Base-by-base conservation (phyloP, 1,284 basidiomycete species). In the Leucoagaricus sp. region DNA sequence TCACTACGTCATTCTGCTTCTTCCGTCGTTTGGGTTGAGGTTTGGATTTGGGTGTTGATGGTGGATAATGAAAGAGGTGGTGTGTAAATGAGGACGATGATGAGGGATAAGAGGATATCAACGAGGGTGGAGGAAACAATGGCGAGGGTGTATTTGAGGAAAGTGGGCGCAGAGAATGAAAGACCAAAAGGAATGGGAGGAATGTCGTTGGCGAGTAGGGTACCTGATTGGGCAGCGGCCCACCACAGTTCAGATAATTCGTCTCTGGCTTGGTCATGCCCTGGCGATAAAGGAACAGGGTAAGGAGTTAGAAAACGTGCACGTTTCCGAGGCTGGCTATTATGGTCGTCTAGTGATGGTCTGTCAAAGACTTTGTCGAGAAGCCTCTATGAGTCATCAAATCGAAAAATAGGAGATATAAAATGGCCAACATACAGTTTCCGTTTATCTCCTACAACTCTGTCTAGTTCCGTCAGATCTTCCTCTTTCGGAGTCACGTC, bases 161-260 rank as follows among this genome's bases (percentile, higher is more conserved):
- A 8, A 23, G 26, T 8, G 12, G 33, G 4, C 58, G 63, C 69
- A 47, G 60, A 69, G n/a, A 63, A 73, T 49, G 72, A 77, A 15
- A 77, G 77, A 25, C 79, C 63, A 63, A 78, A 75, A 3, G 75
- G 77, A 36, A 87, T 79, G 5, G 70, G 68, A 10, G 89, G 87
- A 21, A 91, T 73, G 2, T 85, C 87, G 59, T 87, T 89, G 17
- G 76, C 80, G 29, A 90, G 70, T 31, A 91, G 74, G 4, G 73
- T 65, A 59, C 87, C 82, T 0, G 81, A 83, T 62, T 84, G 82
- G 53, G 84, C 77, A 5, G 83, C 87, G 31, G 80, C 75, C 89
- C 89, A 92, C 90, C 90, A 92, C 5, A 89, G 70, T 29, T 86
- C 82, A 9, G 79, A 72, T 3, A 78, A 66, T 19, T 82, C 78